Base-by-base conservation (phyloP, 257 asterid species). In the Rehmannia glutinosa region DNA sequence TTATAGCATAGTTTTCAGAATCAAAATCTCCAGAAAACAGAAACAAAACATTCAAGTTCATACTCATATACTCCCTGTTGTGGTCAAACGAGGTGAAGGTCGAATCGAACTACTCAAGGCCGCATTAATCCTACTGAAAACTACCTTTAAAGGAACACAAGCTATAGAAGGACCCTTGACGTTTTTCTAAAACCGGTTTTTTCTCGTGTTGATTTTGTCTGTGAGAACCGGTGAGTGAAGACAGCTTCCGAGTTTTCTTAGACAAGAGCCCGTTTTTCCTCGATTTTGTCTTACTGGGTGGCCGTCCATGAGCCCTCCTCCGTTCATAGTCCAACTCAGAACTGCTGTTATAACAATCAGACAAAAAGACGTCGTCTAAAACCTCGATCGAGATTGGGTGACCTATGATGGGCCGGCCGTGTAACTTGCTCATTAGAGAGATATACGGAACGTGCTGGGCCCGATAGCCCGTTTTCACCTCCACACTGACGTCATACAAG, bases 361-460 rank as follows among this genome's bases (percentile, higher is more conserved):
- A 69, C 20, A 68, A 50, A 35, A 39, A 76, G 5, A 87, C 93
- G 58, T 87, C 83, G 0, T 85, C 91, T 70, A 91, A 59, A 19
- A 73, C 83, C 72, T 91, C 93, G 16, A 89, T 73, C 0, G 83
- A 41, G 64, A 94, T 73, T 2, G 96, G 99, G 72, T 94, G 91
- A 25, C 99, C 99, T 2, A 79, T 67, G 59, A 94, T 81, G 13
- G 97, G 95, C 73, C 52, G 84, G 43, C 90, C 84, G 28, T 53
- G 77, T 11, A 78, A 47, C 78, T 85, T 91, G 95, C 96, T 84
- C 91, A 75, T 84, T 32, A 91, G 84, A 55, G 97, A 94, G 13
- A 91, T 80, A 61, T 77, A 88, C 0, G 97, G 96, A 21, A 87
- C 99, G 1, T 78, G 82, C 64, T 84, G 95, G 19, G 87, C 86